Evolutionary conservation across 108 stramenopile genomes (phyloP), one percentile per base, ranked within the genome.

Genomic region (Nitzschia palea): DNA sequence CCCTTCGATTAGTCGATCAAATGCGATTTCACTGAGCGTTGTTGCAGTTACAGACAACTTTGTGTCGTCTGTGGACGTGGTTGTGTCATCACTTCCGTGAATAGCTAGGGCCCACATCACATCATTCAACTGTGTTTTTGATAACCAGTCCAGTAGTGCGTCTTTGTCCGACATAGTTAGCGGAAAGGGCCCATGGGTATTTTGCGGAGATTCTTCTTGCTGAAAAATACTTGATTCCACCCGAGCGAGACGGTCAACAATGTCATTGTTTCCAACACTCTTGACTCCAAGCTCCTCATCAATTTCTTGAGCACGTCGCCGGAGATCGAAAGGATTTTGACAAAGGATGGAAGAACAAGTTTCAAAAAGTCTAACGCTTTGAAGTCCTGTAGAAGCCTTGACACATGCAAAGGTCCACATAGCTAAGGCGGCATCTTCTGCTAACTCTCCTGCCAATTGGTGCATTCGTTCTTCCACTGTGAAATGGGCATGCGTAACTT

Each of bases 321-420:
- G 60, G 67, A 74, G 23, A 35, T 60, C 71, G 8, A 73, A 23
- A 35, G 74, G 76, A 55, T 80, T 73, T 72, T 80, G 84, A 65
- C 73, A 80, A 20, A 86, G 48, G 23, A 86, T 71, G 1, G 81
- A 77, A 48, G 68, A 77, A 37, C 80, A 86, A 4, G 64, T 51
- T 59, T 86, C 71, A 33, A 86, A 77, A 0, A 86, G 61, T 3
- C 68, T 59, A 18, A 30, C 72, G 33, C 70, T 80, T 29, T 44
- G 40, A 28, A 80, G 20, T 20, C 85, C 85, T 1, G 81, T 80
- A 33, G 55, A 67, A 1, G 73, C 80, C 35, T 55, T 61, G 33
- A 86, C 85, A 44, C 73, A 74, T 0, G 75, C 80, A 60, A 86
- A 86, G 0, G 81, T 55, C 81, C 81, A 82, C 60, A 80, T 66